Evolutionary conservation across 495 filamentous ascomycete genomes (phyloP), one percentile per base, ranked within the genome.

Genomic region (Rostrohypoxylon terebratum): DNA sequence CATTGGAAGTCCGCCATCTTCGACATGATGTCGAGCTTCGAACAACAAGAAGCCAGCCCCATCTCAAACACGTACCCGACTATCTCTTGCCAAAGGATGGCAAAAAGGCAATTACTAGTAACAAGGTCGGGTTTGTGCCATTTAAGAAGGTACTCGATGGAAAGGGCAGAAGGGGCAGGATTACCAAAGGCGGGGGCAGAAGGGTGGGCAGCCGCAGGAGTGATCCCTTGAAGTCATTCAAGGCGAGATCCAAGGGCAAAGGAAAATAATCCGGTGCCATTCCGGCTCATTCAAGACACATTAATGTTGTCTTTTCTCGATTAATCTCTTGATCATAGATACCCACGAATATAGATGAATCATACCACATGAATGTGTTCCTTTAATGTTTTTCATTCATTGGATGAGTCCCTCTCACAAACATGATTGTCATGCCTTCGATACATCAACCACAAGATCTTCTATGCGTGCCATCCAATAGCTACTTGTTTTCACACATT

Each of bases 1-100:
- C 96, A 0, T 89, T 89, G 7, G 94, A 98, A 76, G 81, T 98
- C 45, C 86, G 90, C 20, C 92, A 96, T 77, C 84, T 99, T 58
- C 86, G 96, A 28, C 96, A 99, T 77, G 96, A 99, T 77, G 91
- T 90, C 9, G 96, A 97, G 79, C 81, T 96, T 48, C 89, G 93
- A 68, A 86, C 90, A 20, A 91, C 92, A 4, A 85, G 92, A 70
- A 86, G 94, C 31, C 94, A 97, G 81, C 86, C 90, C 10, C 96
- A 99, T 85, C 81, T 99, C 64, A 97, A 93, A 80, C 94, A 98
- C 82, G 93, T 99, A 2, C 96, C 96, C 0, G 94, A 97, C 23
- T 99, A 99, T 81, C 81, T 99, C 51, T 85, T 99, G 74, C 96
- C 96, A 0, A 86, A 84, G 21, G 93, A 92, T 70, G 94, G 92